Evolutionary conservation across 1,139 yeast species (phyloP).

Genomic region (Debaryomycetaceae sp.): DNA sequence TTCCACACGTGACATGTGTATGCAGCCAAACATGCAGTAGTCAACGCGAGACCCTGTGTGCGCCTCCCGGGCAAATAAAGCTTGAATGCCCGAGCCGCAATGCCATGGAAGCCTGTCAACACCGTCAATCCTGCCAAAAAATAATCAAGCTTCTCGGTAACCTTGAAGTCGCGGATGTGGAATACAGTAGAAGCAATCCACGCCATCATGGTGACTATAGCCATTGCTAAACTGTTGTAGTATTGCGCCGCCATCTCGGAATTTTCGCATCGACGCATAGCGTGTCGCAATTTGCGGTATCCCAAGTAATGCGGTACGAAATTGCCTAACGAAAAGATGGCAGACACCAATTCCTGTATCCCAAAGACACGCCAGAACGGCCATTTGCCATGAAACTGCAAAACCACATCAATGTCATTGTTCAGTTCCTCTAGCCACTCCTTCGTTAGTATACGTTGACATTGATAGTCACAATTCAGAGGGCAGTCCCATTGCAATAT

Average conservation of each 20-base stretch:
- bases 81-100: slow-evolving; percentile 54
- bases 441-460: slow-evolving; percentile 71
- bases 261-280: slow-evolving; percentile 14
- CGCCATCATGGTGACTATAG: slow-evolving; percentile 72
- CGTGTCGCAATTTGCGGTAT: slow-evolving; percentile 17
- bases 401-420: slow-evolving; percentile 43
- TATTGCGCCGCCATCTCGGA: slow-evolving; percentile 18
- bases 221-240: slow-evolving; percentile 37
- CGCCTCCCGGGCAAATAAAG: slow-evolving; percentile 41
- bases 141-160: slow-evolving; percentile 86
- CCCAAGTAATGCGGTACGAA: slow-evolving; percentile 72
- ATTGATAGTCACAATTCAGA: slow-evolving; percentile 85
- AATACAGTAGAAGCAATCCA: slow-evolving; percentile 85
- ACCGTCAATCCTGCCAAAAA: slow-evolving; percentile 92
- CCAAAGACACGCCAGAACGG: slow-evolving; percentile 76
- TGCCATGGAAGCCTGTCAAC: slow-evolving; percentile 68
- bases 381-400: slow-evolving; percentile 97
- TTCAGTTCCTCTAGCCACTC: slow-evolving; percentile 31
- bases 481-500: slow-evolving; percentile 73
- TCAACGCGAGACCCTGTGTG: slow-evolving; percentile 27
- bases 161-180: slow-evolving; percentile 74
- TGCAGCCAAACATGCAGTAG: slow-evolving; percentile 39
- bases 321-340: slow-evolving; percentile 75
- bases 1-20: slow-evolving; percentile 65
- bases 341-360: slow-evolving; percentile 78